Percentiles rank a stretch among this genome's conserved stretches.
phyloP scores from a whole-genome alignment of 2,329 filamentous ascomycete genomes.

The Arthrobotrys entomopaga region DNA sequence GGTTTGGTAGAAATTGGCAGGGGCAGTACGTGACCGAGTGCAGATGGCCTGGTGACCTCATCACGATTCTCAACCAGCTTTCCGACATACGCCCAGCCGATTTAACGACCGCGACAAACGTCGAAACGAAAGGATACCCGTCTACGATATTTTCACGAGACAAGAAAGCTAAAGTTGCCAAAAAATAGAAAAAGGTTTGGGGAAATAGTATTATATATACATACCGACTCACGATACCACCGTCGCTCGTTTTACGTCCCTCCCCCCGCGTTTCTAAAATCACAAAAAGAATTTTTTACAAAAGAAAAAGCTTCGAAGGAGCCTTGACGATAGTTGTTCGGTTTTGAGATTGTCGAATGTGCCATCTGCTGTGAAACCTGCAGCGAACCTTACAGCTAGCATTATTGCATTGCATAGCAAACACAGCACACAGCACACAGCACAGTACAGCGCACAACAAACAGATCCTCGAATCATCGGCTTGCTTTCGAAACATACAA shows the following conservation, averaged over 20 bases:
- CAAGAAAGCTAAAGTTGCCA: no score
- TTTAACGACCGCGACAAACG: slow-evolving; percentile 13
- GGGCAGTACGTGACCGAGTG: slow-evolving; percentile 39
- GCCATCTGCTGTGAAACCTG: no score
- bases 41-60: slow-evolving; percentile 53
- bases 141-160: slow-evolving; percentile 1
- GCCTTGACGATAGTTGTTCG: not conserved
- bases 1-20: slow-evolving; percentile 17
- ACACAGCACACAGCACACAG: no score
- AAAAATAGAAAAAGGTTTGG: no score
- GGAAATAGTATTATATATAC: not conserved
- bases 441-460: no score
- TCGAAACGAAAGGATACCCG: not conserved
- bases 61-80: slow-evolving; percentile 32
- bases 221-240: not conserved
- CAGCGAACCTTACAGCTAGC: no score
- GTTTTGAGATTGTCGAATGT: no score
- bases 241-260: slow-evolving; percentile 12
- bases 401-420: no score
- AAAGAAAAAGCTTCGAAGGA: no score
- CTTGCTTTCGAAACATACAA: no score
- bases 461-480: no score
- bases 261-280: slow-evolving; percentile 16
- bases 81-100: slow-evolving; percentile 7
- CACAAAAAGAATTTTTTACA: not conserved